A percentile compares a stretch with the other conserved stretches of the same genome.
phyloP scores from a whole-genome alignment of 345 rosid genomes.

The Moringa oleifera region DNA sequence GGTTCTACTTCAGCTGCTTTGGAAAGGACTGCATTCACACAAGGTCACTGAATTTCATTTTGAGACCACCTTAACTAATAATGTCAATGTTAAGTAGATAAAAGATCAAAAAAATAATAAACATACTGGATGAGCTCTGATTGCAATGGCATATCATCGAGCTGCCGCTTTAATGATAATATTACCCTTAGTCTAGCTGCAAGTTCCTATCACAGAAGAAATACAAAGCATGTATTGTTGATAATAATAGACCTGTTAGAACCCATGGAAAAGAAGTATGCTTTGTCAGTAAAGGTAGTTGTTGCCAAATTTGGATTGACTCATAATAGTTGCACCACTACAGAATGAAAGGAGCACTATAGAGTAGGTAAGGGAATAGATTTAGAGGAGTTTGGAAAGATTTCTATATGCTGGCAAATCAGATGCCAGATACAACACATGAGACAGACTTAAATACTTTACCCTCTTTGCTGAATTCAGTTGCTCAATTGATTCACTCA shows the following conservation, averaged over 20 bases:
- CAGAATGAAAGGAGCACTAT: neutral
- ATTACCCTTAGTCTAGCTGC: slow-evolving; percentile 49
- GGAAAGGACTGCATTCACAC: neutral
- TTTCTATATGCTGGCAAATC: no score
- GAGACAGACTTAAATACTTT: no score
- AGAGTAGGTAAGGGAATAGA: neutral
- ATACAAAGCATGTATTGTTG: neutral
- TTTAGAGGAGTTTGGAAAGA: no score
- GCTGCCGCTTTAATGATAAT: slow-evolving; percentile 50
- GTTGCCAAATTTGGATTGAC: no score
- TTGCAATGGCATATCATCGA: slow-evolving; percentile 67
- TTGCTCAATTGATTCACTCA: slow-evolving; percentile 34
- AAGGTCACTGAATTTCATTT: neutral
- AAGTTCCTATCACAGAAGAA: slow-evolving; percentile 45
- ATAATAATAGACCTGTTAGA: no score
- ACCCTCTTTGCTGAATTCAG: slow-evolving; percentile 64
- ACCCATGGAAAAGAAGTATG: no score
- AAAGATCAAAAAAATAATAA: neutral
- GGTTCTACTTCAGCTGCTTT: no score
- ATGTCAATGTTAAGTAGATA: no score
- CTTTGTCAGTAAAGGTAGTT: no score
- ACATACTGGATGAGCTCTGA: slow-evolving; percentile 83
- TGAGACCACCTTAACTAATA: no score
- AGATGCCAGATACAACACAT: no score
- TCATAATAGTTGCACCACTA: no score